Base-by-base conservation (phyloP, 495 filamentous ascomycete species). In the Neurospora sublineolata region DNA sequence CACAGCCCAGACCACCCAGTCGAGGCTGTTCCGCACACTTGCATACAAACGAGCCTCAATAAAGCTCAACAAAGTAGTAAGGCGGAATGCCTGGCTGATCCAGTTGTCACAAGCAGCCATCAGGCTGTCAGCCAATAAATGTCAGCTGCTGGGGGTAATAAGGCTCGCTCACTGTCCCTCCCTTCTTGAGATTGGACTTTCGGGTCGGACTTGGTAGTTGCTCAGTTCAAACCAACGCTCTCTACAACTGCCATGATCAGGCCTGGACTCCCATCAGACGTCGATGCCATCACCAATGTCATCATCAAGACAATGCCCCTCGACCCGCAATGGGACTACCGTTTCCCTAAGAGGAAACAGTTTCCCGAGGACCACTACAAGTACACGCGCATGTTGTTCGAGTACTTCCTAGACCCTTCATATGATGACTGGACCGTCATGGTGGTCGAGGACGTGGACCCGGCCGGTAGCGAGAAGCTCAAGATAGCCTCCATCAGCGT, bases 301-400 rank as follows among this genome's bases (percentile, higher is more conserved):
- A 77, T 79, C 72, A 76, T 79, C 76, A 60, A 75, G 60, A 73
- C 79, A 14, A 80, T 82, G 77, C 79, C 79, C 23, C 76, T 78
- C 23, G 80, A 82, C 68, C 80, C 80, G 7, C 77, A 80, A 60
- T 82, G 80, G 79, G 68, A 79, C 72, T 81, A 81, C 68, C 77
- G 80, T 68, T 82, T 81, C 67, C 79, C 80, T 0, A 71, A 75
- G 44, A 77, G 80, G 30, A 40, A 58, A 3, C 14, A 76, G 33
- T 78, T 72, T 38, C 78, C 80, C 9, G 76, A 78, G 9, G 79
- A 82, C 71, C 79, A 82, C 68, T 75, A 75, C 70, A 79, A 76
- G 73, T 81, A 77, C 74, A 79, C 77, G 39, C 41, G 72, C 27
- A 78, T 81, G 74, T 71, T 81, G 40, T 73, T 80, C 67, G 75